phyloP scores from a whole-genome alignment of 73 alveolate genomes.

The Stentor coeruleus region DNA sequence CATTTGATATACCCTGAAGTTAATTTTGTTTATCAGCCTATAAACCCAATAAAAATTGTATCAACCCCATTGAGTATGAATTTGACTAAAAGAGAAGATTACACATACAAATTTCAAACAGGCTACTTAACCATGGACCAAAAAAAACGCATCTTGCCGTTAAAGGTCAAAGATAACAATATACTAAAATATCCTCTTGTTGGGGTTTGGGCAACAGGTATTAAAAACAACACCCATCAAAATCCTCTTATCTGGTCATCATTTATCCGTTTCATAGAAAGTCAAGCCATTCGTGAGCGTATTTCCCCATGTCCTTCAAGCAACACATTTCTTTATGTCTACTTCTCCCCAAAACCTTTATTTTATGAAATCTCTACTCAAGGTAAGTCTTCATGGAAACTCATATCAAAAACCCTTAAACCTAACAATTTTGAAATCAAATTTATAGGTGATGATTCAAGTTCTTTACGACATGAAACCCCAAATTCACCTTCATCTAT shows the following conservation, averaged over 20 bases:
- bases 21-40: neutral
- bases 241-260: constrained; percentile 13
- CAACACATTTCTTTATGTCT: neutral
- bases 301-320: constrained; percentile 11
- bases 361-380: neutral
- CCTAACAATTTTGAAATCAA: neutral
- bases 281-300: neutral
- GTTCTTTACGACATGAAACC: neutral
- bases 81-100: neutral
- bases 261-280: constrained; percentile 15
- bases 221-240: too few species aligned
- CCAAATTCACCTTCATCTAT: too few species aligned
- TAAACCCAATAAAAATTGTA: neutral
- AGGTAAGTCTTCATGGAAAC: neutral
- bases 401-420: neutral
- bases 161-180: too few species aligned
- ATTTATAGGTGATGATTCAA: neutral
- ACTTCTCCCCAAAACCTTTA: constrained; percentile 3
- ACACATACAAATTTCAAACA: constrained; percentile 1
- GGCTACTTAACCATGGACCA: constrained; percentile 27
- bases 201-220: constrained; percentile 11
- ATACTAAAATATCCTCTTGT: constrained; percentile 1
- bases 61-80: constrained; percentile 24
- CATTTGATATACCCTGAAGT: neutral
- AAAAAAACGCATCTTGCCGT: constrained; percentile 20